Percentiles rank a stretch among this genome's conserved stretches.
phyloP scores from a whole-genome alignment of 202 grass and related monocot genomes.

The Alloteropsis angusta region DNA sequence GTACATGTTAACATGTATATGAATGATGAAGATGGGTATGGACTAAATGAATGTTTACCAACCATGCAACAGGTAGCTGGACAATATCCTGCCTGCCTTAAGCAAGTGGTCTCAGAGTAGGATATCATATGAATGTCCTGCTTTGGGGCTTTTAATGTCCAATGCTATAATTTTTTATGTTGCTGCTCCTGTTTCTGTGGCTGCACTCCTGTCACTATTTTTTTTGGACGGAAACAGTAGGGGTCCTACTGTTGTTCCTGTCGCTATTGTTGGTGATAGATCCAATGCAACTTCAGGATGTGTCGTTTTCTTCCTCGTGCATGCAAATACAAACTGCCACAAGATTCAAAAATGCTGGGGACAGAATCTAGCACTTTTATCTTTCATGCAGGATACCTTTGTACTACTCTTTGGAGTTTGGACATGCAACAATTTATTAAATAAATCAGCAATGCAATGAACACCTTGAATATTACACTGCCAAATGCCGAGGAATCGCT shows the following conservation, averaged over 20 bases:
- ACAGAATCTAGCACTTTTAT: conserved; percentile 26
- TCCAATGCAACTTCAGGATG: conserved; percentile 45
- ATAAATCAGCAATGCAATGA: neutral
- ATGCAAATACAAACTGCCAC: conserved; percentile 32
- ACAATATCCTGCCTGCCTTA: conserved; percentile 8
- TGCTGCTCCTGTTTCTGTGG: conserved; percentile 22
- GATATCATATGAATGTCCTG: conserved; percentile 23
- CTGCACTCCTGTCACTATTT: conserved; percentile 32
- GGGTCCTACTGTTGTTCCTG: conserved; percentile 29
- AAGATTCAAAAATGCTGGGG: conserved; percentile 31
- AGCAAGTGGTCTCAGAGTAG: conserved; percentile 19
- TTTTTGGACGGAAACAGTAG: neutral
- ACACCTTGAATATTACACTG: conserved; percentile 15
- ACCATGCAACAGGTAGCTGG: conserved; percentile 3
- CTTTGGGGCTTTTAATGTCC: conserved; percentile 31
- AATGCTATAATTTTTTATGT: conserved; percentile 42
- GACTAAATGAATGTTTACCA: conserved; percentile 19
- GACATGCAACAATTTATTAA: neutral
- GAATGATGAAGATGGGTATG: neutral
- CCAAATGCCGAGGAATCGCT: neutral
- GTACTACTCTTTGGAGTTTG: conserved; percentile 6
- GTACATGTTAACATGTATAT: conserved; percentile 11
- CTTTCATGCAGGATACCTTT: conserved; percentile 8
- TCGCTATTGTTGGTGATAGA: conserved; percentile 48
- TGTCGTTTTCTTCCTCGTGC: conserved; percentile 42